These are phyloP conservation scores for Colletotrichum viniferum DNA, from an alignment of 2,329 filamentous ascomycete genomes.

Conservation along the genomic window DNA sequence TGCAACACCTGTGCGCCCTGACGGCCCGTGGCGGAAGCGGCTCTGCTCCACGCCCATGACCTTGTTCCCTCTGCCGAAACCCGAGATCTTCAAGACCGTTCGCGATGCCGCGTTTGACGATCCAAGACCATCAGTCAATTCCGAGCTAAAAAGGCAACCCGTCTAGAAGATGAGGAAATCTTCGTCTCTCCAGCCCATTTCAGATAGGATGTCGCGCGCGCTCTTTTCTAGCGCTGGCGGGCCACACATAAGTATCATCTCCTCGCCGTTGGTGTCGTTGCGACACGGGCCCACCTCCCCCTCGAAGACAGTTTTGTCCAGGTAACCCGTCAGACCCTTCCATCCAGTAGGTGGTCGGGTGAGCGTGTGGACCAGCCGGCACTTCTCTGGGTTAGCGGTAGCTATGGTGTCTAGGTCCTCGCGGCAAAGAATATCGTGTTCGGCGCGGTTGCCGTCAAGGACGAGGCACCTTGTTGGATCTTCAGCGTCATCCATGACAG, in stretches of 20 bases:
- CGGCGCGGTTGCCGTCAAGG: constrained; percentile 76
- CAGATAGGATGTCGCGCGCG: constrained; percentile 54
- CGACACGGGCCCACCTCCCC: constrained; percentile 55
- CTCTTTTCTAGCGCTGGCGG: constrained; percentile 76
- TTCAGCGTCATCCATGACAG: constrained; percentile 67
- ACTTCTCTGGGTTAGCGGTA: constrained; percentile 56
- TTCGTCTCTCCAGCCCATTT: constrained; percentile 73
- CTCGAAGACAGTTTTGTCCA: constrained; percentile 66
- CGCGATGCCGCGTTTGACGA: neutral
- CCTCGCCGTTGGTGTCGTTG: constrained; percentile 41
- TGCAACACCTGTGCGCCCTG: neutral
- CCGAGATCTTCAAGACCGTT: neutral
- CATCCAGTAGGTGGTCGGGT: constrained; percentile 68
- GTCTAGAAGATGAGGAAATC: constrained; percentile 77
- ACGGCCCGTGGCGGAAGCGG: constrained; percentile 5
- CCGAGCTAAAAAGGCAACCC: neutral
- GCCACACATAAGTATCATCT: constrained; percentile 80
- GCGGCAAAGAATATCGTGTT: constrained; percentile 83
- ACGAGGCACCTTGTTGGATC: constrained; percentile 74
- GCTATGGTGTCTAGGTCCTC: constrained; percentile 72
- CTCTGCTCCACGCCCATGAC: neutral
- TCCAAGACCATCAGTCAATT: neutral
- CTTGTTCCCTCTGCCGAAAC: neutral
- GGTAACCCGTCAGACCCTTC: constrained; percentile 70
- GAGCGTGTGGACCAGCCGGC: constrained; percentile 71